Base-by-base conservation (phyloP, 495 filamentous ascomycete genomes). In the Lepraria neglecta region DNA sequence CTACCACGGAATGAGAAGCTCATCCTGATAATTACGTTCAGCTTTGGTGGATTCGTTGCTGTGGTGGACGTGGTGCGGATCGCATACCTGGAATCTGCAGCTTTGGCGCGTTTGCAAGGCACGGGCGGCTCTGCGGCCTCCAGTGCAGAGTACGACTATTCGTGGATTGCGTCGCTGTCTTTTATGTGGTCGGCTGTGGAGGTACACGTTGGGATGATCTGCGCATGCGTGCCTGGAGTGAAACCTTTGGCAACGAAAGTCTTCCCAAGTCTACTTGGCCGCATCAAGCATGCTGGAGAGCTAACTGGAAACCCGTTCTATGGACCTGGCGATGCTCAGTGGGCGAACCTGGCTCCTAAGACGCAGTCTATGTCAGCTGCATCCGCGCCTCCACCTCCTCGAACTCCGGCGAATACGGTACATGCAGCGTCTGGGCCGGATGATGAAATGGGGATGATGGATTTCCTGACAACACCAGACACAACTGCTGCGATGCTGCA, bases 101-200 rank as follows among this genome's bases (percentile, higher is more conserved):
- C 81, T 69, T 68, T 62, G 70, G 74, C 54, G 30, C 69, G 70
- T n/a, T 59, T 74, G 17, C 56, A 54, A 17, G 60, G 58, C 69
- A 67, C 17, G 4, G 45, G 56, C 14, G 71, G 19, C 66, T 75
- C 43, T 72, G 72, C 38, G 71, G 72, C 54, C 68, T 71, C 46
- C 67, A 52, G 72, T 60, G 47, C 75, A 61, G 63, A 61, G 65
- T 17, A 76, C 3, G 83, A 87, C 64, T 81, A 84, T 67, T 80
- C 79, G 53, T 87, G 83, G 86, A 89, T 91, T 71, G 91, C 86
- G 4, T 88, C 90, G 4, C 71, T 90, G 2, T 87, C 90, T 0
- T 88, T 95, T 69, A 91, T 96, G 87, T 97, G 91, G 91, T 92
- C 88, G 19, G 88, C 85, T 10, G 82, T 97, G 62, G 91, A 96